A percentile compares a stretch with the other conserved stretches of the same genome.
phyloP scores from a whole-genome alignment of 805 yeast species.

The Starmerella stigmatis region DNA sequence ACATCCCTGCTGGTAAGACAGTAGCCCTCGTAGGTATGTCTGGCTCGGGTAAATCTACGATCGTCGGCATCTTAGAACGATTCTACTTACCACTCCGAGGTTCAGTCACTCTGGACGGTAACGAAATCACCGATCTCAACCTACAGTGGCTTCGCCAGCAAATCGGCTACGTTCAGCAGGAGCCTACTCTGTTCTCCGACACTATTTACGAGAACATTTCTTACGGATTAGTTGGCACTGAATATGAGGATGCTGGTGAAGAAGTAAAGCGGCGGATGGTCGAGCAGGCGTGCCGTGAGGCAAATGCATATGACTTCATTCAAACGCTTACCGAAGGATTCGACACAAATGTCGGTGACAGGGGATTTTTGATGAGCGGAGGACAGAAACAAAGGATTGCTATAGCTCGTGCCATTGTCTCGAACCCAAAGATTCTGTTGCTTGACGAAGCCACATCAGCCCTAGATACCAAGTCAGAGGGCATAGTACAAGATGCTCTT shows the following conservation, averaged over 20 bases:
- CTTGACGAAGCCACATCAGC: constrained; percentile 61
- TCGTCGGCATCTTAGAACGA: constrained; percentile 71
- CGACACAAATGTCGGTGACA: constrained; percentile 56
- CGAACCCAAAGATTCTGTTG: constrained; percentile 48
- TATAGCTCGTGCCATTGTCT: constrained; percentile 57
- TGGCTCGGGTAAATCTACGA: constrained; percentile 91
- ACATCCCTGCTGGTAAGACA: constrained; percentile 77
- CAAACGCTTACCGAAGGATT: constrained; percentile 67
- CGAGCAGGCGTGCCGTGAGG: constrained; percentile 31
- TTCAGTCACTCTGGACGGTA: constrained; percentile 69
- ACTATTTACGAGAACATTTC: constrained; percentile 77
- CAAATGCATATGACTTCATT: constrained; percentile 35
- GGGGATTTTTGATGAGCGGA: constrained; percentile 53
- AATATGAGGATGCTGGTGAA: constrained; percentile 43
- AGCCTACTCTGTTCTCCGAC: constrained; percentile 86
- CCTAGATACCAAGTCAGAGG: constrained; percentile 40
- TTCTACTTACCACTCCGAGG: constrained; percentile 77
- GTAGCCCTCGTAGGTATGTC: constrained; percentile 95
- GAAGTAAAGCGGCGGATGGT: constrained; percentile 33
- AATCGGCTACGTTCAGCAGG: constrained; percentile 91
- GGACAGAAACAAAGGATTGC: constrained; percentile 68
- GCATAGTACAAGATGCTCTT: constrained; percentile 35
- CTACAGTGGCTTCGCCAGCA: constrained; percentile 62
- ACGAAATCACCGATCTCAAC: constrained; percentile 62
- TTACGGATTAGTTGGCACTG: constrained; percentile 69